A percentile compares a stretch with the other conserved stretches of the same genome.
These are phyloP conservation scores for Ophiobolus disseminans DNA, from an alignment of 2,329 filamentous ascomycete genomes.

Conservation along the genomic window DNA sequence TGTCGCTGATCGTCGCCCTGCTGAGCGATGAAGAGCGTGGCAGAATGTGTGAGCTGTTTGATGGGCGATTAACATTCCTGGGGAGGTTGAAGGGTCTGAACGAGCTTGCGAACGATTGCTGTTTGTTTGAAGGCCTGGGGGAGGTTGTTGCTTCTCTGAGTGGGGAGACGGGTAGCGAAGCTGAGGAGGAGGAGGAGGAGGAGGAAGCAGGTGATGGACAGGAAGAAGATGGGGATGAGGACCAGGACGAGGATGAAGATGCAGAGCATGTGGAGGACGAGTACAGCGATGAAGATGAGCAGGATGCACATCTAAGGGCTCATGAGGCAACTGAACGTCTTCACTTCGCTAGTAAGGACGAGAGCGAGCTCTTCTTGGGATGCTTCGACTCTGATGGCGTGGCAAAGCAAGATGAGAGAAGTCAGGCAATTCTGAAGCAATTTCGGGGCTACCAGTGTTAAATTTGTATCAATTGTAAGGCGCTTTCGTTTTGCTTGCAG, in stretches of 20 bases:
- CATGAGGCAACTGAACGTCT: too few relatives aligned
- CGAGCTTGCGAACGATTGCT: neutral
- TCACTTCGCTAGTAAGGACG: too few relatives aligned
- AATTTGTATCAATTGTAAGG: too few relatives aligned
- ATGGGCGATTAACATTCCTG: neutral
- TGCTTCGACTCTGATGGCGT: too few relatives aligned
- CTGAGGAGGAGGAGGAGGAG: constrained; percentile 29
- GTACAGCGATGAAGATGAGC: too few relatives aligned
- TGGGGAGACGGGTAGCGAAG: neutral
- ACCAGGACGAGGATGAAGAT: neutral
- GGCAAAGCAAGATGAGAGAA: too few relatives aligned
- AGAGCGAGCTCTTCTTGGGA: too few relatives aligned
- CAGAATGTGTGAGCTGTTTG: neutral
- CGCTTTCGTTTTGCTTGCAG: too few relatives aligned
- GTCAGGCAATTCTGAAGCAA: too few relatives aligned
- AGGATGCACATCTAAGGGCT: too few relatives aligned
- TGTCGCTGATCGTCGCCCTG: neutral
- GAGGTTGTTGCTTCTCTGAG: neutral
- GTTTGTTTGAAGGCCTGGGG: neutral
- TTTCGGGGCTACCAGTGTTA: too few relatives aligned
- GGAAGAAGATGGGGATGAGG: constrained; percentile 38
- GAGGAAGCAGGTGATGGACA: constrained; percentile 44
- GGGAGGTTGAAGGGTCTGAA: neutral
- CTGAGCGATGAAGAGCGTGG: neutral
- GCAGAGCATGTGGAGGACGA: too few relatives aligned